Percentiles rank a stretch among this genome's conserved stretches.
Conservation (phyloP, 2,329 filamentous ascomycete species). For the Fusarium hainanense region DNA sequence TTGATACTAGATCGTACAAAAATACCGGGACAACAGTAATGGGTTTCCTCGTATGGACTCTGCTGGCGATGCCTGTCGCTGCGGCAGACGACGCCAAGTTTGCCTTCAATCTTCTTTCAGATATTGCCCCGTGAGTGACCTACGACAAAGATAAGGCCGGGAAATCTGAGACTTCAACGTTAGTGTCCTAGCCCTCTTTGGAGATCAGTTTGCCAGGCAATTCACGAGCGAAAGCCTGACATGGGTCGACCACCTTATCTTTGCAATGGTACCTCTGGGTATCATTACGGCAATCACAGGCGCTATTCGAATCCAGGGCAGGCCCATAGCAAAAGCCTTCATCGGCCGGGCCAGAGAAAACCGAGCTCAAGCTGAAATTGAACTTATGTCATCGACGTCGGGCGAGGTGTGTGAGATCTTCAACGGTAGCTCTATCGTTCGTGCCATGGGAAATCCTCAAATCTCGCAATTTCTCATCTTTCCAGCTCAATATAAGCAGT, state of each 20-base stretch:
- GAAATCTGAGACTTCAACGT: too few relatives aligned
- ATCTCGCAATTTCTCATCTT: background rate
- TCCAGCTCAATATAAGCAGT: too few relatives aligned
- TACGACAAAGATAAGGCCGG: too few relatives aligned
- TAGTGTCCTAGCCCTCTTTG: too few relatives aligned
- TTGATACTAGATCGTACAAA: too few relatives aligned
- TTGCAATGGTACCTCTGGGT: background rate
- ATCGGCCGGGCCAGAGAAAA: background rate
- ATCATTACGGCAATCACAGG: background rate
- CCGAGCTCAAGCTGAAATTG: background rate
- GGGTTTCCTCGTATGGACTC: too few relatives aligned
- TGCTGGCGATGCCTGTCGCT: too few relatives aligned
- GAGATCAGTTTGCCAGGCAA: background rate
- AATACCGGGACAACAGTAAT: too few relatives aligned
- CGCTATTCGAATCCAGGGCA: background rate
- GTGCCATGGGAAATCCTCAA: background rate
- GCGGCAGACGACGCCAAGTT: too few relatives aligned
- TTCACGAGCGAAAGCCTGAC: background rate
- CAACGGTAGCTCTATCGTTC: background rate
- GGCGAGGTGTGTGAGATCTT: background rate
- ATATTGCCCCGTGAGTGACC: too few relatives aligned
- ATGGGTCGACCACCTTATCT: background rate
- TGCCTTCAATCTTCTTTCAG: too few relatives aligned
- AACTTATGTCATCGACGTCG: background rate
- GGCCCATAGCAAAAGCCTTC: accelerated